Percentiles rank a stretch among this genome's conserved stretches.
These are phyloP conservation scores for Barnettozyma californica DNA, from an alignment of 805 yeast genomes.

Conservation along the genomic window DNA sequence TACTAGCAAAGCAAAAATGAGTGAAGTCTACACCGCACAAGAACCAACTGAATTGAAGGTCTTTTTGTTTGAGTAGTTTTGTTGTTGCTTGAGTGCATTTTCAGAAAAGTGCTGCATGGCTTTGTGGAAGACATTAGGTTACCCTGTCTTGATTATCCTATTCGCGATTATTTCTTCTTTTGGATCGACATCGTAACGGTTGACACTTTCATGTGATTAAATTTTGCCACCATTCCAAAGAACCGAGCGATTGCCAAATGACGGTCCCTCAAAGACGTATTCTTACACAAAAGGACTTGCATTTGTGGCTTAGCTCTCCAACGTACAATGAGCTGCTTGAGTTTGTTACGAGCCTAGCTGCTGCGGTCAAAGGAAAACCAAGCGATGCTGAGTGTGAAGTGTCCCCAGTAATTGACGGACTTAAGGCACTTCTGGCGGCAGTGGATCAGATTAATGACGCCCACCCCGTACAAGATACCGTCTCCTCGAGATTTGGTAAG, in stretches of 20 bases:
- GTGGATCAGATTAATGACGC: conserved; percentile 40
- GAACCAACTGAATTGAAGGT: background rate
- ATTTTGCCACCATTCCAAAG: background rate
- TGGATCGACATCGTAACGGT: background rate
- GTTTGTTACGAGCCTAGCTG: conserved; percentile 56
- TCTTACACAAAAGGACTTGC: conserved; percentile 53
- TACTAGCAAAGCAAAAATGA: background rate
- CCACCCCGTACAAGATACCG: conserved; percentile 69
- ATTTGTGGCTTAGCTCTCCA: conserved; percentile 47
- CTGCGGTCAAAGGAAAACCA: conserved; percentile 55
- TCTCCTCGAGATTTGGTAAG: conserved; percentile 81
- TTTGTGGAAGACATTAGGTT: background rate
- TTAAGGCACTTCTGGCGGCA: conserved; percentile 39
- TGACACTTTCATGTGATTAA: background rate
- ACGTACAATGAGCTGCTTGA: conserved; percentile 45
- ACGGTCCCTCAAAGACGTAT: conserved; percentile 38
- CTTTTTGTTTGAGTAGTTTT: background rate
- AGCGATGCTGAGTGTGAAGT: conserved; percentile 43
- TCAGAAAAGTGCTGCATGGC: background rate
- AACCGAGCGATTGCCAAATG: background rate
- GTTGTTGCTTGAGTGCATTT: background rate
- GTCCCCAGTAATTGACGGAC: conserved; percentile 28
- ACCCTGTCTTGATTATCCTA: background rate
- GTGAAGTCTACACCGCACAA: background rate
- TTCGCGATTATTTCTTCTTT: background rate